These are phyloP conservation scores for Auriscalpium vulgare DNA, from an alignment of 768 basidiomycete species.

Conservation along the genomic window DNA sequence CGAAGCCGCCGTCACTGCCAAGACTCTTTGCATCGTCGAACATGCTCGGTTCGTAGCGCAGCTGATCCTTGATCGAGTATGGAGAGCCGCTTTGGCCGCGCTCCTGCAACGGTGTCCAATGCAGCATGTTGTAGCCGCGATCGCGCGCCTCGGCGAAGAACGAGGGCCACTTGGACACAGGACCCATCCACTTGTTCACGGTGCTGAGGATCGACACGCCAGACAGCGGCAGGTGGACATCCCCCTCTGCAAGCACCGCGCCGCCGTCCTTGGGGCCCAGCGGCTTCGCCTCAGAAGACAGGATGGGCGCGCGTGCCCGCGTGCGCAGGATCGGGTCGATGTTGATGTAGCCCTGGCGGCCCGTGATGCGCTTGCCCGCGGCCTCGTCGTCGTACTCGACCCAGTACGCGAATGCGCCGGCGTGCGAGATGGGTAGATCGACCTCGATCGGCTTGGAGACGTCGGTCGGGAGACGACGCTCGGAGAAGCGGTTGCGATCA, in stretches of 20 bases:
- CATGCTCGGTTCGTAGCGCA: constrained; percentile 70
- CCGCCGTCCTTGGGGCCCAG: constrained; percentile 48
- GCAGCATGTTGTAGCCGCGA: constrained; percentile 96
- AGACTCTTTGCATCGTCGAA: constrained; percentile 35
- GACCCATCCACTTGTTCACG: constrained; percentile 98
- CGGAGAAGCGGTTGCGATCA: constrained; percentile 61
- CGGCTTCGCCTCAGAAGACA: constrained; percentile 45
- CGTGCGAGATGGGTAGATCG: constrained; percentile 92
- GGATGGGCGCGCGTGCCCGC: constrained; percentile 67
- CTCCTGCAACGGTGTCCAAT: constrained; percentile 92
- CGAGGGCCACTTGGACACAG: constrained; percentile 63
- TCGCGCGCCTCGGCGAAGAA: constrained; percentile 80
- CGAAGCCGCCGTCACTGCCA: constrained; percentile 43
- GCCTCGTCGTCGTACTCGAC: constrained; percentile 76
- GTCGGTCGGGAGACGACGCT: constrained; percentile 77
- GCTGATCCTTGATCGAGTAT: constrained; percentile 88
- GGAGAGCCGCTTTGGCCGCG: constrained; percentile 86
- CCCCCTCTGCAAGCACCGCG: constrained; percentile 38
- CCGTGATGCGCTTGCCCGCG: constrained; percentile 57
- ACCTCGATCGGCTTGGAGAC: constrained; percentile 89
- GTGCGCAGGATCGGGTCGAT: constrained; percentile 83
- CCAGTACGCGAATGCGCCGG: constrained; percentile 94
- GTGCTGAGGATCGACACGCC: constrained; percentile 84
- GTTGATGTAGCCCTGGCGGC: constrained; percentile 92
- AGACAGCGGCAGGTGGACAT: constrained; percentile 73